Evolutionary conservation across 1,284 basidiomycete genomes (phyloP), one percentile per base, ranked within the genome.

Genomic region (Ustilago sp.): DNA sequence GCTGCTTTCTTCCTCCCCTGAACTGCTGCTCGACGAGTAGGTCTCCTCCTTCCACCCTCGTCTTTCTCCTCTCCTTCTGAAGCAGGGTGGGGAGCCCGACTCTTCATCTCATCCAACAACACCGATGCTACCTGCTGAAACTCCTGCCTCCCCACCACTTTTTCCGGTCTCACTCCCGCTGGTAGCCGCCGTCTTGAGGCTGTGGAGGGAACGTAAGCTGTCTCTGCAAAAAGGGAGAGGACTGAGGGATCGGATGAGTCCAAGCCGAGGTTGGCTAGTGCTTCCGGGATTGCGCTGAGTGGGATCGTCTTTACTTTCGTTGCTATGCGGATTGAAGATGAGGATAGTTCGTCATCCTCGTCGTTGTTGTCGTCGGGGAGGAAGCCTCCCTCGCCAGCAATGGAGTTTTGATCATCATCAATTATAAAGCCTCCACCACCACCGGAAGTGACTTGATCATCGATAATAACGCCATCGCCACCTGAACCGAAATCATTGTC

Each of bases 121-220:
- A 80, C 51, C 12, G 59, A 63, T 4, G 68, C 77, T 2, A 80
- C 74, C 43, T 79, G 74, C 32, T 70, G 66, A 35, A 80, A 80
- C 62, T 79, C 74, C 31, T 70, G 54, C n/a, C 76, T 55, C 1
- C 74, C 72, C 1, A 80, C 74, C 35, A 76, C 77, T 41, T 79
- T 80, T 54, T 79, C 77, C 1, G 51, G 35, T 52, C 56, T 64
- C 2, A 32, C 62, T 3, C 68, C 67, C 0, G 63, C 58, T 15
- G 63, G 55, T 0, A 59, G 28, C 8, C 67, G 45, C 8, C 67
- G 54, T 0, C 74, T 68, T 3, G 63, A 65, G 15, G 68, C 58
- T 12, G 65, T 66, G 9, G 62, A 54, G 31, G 74, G 69, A 0
- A 52, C 52, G 39, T 77, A 74, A 12, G 79, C 73, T 1, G 73